Conservation (phyloP, 2,329 filamentous ascomycete species). For the Pseudocercospora fuligena region DNA sequence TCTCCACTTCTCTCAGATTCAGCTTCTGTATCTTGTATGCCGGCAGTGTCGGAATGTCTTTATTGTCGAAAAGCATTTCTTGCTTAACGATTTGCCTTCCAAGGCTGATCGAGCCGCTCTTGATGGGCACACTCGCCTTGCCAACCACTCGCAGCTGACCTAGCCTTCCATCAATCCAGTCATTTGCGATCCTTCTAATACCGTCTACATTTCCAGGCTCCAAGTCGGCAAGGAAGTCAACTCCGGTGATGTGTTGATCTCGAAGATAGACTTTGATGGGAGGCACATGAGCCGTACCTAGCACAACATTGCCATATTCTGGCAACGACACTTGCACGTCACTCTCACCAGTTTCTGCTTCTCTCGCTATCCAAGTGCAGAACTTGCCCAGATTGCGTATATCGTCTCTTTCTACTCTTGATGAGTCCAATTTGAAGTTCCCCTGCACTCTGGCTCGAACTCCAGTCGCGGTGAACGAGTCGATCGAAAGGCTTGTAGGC, state of each 20-base stretch:
- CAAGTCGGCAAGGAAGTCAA: constrained; percentile 81
- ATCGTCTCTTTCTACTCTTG: constrained; percentile 70
- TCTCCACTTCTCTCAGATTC: constrained; percentile 73
- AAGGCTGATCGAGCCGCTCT: constrained; percentile 77
- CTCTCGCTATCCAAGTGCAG: constrained; percentile 77
- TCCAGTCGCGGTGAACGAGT: constrained; percentile 79
- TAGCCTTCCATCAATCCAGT: constrained; percentile 83
- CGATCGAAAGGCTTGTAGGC: constrained; percentile 81
- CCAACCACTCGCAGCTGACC: constrained; percentile 73
- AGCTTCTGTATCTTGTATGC: constrained; percentile 81
- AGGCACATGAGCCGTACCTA: constrained; percentile 79
- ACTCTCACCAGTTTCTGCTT: constrained; percentile 75
- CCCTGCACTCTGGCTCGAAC: constrained; percentile 81
- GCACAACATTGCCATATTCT: constrained; percentile 75
- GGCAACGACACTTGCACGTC: constrained; percentile 79
- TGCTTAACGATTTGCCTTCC: constrained; percentile 78
- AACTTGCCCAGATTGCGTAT: constrained; percentile 77
- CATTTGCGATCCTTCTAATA: constrained; percentile 79
- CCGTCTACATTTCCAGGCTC: constrained; percentile 76
- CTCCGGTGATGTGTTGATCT: constrained; percentile 74
- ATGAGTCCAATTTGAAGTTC: constrained; percentile 79
- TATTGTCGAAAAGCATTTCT: constrained; percentile 73
- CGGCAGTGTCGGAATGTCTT: constrained; percentile 76
- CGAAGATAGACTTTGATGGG: constrained; percentile 75
- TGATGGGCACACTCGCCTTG: constrained; percentile 73